A percentile compares a stretch with the other conserved stretches of the same genome.
Conservation (phyloP, 1,284 basidiomycete genomes). For the Phellopilus nigrolimitatus region DNA sequence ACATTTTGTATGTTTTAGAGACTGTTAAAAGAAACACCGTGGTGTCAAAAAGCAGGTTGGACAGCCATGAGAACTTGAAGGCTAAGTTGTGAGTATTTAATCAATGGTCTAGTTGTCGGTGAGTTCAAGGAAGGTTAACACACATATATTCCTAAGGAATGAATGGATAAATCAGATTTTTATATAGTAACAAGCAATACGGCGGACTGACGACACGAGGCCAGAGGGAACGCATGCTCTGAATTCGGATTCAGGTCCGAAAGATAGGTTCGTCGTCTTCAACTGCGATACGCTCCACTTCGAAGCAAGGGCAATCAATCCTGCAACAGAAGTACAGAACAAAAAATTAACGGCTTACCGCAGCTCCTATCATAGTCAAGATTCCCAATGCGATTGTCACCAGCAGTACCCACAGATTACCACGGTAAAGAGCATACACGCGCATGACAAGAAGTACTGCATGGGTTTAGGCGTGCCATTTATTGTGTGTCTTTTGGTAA, state of each 20-base stretch:
- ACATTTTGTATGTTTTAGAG: constrained; percentile 5
- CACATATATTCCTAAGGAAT: neutral
- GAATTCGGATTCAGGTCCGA: constrained; percentile 7
- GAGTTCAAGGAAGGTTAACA: neutral
- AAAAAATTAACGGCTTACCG: neutral
- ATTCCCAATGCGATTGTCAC: constrained; percentile 11
- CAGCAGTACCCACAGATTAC: constrained; percentile 12
- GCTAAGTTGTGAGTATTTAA: constrained; percentile 2
- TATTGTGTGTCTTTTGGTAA: neutral
- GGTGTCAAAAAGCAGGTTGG: constrained; percentile 10
- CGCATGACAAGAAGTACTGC: constrained; percentile 15
- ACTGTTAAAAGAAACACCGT: constrained; percentile 11
- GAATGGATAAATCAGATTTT: neutral
- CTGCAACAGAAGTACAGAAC: neutral
- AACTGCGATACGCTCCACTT: constrained; percentile 5
- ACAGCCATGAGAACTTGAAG: constrained; percentile 15
- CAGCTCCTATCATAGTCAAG: constrained; percentile 3
- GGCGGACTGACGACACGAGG: constrained; percentile 8
- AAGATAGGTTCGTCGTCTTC: constrained; percentile 7
- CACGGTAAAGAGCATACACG: constrained; percentile 12
- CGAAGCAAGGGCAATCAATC: neutral
- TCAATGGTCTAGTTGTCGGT: too few relatives aligned
- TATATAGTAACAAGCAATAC: neutral
- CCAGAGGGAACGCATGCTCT: constrained; percentile 10
- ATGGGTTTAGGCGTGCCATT: neutral